phyloP scores from a whole-genome alignment of 2,329 filamentous ascomycete species.

The Penicillium capsulatum region DNA sequence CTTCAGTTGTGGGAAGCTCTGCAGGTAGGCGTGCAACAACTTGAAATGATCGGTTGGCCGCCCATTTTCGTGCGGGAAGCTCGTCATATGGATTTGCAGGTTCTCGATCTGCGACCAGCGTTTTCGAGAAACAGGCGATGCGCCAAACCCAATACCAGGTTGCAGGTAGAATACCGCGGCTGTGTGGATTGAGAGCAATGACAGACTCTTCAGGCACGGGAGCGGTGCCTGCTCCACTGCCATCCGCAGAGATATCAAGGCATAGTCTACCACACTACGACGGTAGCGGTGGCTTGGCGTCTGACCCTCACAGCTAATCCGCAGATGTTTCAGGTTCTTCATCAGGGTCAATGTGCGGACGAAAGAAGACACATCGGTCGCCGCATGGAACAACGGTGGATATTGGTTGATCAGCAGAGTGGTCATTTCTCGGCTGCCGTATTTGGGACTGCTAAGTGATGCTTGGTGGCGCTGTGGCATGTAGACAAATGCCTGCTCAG shows the following conservation, averaged over 20 bases:
- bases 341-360: conserved; percentile 67
- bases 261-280: conserved; percentile 78
- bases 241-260: conserved; percentile 79
- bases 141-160: conserved; percentile 68
- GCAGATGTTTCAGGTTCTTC: conserved; percentile 67
- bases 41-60: conserved; percentile 67
- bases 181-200: conserved; percentile 69
- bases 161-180: conserved; percentile 73
- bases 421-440: conserved; percentile 72
- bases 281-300: conserved; percentile 65
- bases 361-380: conserved; percentile 82
- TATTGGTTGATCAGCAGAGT: conserved; percentile 83
- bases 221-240: conserved; percentile 71
- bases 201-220: conserved; percentile 62
- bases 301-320: conserved; percentile 71
- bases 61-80: conserved; percentile 57
- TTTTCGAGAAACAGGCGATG: conserved; percentile 64
- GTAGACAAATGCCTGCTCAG: conserved; percentile 77
- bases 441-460: conserved; percentile 55
- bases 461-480: conserved; percentile 62
- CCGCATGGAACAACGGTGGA: conserved; percentile 81
- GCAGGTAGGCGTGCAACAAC: conserved; percentile 76
- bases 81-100: conserved; percentile 67
- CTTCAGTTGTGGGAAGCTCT: conserved; percentile 62
- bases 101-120: conserved; percentile 75